These are phyloP conservation scores for Emmonsiellopsis sp. DNA, from an alignment of 2,329 filamentous ascomycete genomes.

Conservation along the genomic window DNA sequence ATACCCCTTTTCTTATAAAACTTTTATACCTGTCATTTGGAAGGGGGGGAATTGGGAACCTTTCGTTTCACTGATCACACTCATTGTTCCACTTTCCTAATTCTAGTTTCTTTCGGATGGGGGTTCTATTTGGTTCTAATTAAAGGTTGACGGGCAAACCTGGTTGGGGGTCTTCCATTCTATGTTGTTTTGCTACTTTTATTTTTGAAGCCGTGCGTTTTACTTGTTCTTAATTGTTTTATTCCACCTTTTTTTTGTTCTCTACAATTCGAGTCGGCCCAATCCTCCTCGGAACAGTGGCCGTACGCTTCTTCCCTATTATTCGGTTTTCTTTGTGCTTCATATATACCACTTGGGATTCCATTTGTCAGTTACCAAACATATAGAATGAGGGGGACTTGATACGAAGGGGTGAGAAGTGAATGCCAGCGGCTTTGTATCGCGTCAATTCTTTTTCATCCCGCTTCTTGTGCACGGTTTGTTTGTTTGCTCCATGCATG, in stretches of 20 bases:
- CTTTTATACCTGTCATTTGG: conserved; percentile 4
- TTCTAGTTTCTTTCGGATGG: neutral
- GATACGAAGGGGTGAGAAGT: neutral
- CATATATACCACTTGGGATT: neutral
- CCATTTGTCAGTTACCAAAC: neutral
- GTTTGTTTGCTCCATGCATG: neutral
- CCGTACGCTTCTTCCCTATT: neutral
- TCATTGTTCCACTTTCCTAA: neutral
- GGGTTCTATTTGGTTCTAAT: neutral
- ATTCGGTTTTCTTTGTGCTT: neutral
- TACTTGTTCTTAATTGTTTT: too few species aligned
- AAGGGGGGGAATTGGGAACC: neutral
- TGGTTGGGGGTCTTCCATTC: neutral
- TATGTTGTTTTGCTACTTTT: neutral
- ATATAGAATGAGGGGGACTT: neutral
- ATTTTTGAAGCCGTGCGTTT: neutral
- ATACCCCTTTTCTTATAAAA: conserved; percentile 3
- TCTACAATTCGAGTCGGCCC: neutral
- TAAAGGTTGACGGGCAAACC: neutral
- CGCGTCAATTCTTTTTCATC: neutral
- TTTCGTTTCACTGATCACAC: neutral
- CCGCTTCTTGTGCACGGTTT: neutral
- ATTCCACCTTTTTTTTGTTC: neutral
- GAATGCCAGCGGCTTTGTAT: neutral
- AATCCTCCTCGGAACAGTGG: neutral